These are phyloP conservation scores for Arabis hirsuta DNA, from an alignment of 345 rosid genomes.

Conservation along the genomic window DNA sequence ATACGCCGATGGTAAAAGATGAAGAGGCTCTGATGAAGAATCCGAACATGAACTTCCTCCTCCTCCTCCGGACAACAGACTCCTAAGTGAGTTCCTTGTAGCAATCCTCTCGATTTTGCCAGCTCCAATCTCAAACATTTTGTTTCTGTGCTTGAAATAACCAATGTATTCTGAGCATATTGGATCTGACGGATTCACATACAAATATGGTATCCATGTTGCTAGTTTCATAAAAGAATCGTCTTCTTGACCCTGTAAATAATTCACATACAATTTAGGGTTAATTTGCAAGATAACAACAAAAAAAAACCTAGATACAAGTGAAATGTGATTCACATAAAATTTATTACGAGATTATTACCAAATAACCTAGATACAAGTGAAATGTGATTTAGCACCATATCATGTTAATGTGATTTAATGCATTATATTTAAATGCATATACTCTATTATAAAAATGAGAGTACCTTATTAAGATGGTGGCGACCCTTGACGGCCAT, in stretches of 20 bases:
- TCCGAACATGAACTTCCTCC: constrained; percentile 19
- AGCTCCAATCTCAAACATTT: constrained; percentile 60
- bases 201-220: constrained; percentile 59
- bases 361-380: background rate
- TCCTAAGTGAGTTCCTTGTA: constrained; percentile 52
- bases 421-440: too few relatives aligned
- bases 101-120: constrained; percentile 59
- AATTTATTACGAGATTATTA: background rate
- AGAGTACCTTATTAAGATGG: constrained; percentile 32
- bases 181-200: constrained; percentile 59
- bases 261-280: background rate
- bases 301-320: too few relatives aligned
- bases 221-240: constrained; percentile 48
- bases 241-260: constrained; percentile 37
- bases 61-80: constrained; percentile 45
- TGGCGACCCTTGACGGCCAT: constrained; percentile 49
- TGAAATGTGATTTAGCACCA: too few relatives aligned
- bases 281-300: too few relatives aligned
- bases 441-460: too few relatives aligned
- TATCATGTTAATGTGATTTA: too few relatives aligned
- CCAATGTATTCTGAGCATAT: constrained; percentile 64
- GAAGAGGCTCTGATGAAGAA: constrained; percentile 50
- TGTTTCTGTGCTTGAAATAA: constrained; percentile 69
- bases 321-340: background rate
- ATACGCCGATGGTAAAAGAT: constrained; percentile 67